These are phyloP conservation scores for Penicillium sumatraense DNA, from an alignment of 2,329 filamentous ascomycete genomes.

Conservation along the genomic window DNA sequence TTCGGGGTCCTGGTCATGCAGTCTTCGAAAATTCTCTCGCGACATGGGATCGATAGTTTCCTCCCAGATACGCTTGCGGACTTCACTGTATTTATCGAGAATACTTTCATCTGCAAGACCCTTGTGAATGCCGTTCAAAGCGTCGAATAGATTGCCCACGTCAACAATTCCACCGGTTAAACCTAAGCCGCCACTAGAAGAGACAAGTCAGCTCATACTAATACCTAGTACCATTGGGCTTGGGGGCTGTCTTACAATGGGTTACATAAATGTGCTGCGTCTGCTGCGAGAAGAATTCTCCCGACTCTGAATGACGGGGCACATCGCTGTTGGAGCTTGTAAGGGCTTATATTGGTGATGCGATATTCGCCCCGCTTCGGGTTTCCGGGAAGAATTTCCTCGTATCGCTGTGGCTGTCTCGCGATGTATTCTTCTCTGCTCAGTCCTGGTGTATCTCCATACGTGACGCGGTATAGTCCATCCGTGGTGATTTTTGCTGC, in stretches of 20 bases:
- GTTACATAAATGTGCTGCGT: constrained; percentile 65
- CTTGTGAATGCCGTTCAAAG: constrained; percentile 53
- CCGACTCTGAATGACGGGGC: constrained; percentile 63
- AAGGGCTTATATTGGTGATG: constrained; percentile 62
- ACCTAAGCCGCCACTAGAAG: constrained; percentile 61
- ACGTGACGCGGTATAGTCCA: constrained; percentile 67
- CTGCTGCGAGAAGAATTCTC: constrained; percentile 61
- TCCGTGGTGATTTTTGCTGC: constrained; percentile 63
- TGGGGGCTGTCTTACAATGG: constrained; percentile 45
- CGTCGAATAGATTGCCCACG: constrained; percentile 65
- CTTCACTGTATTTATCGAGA: constrained; percentile 49
- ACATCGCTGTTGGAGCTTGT: constrained; percentile 66
- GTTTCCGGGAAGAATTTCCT: constrained; percentile 62
- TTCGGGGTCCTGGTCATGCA: constrained; percentile 41
- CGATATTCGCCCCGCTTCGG: constrained; percentile 64
- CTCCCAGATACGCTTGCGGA: constrained; percentile 45
- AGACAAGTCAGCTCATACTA: not conserved
- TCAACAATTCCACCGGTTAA: constrained; percentile 69
- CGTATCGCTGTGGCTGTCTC: constrained; percentile 61
- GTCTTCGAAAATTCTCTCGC: constrained; percentile 46
- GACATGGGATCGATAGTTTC: constrained; percentile 47
- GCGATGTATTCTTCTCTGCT: constrained; percentile 57
- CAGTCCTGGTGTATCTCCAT: constrained; percentile 62
- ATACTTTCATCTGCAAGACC: constrained; percentile 46
- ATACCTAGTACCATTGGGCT: no score